Base-by-base conservation (phyloP, 768 basidiomycete genomes). In the Rhizopogon rudus region DNA sequence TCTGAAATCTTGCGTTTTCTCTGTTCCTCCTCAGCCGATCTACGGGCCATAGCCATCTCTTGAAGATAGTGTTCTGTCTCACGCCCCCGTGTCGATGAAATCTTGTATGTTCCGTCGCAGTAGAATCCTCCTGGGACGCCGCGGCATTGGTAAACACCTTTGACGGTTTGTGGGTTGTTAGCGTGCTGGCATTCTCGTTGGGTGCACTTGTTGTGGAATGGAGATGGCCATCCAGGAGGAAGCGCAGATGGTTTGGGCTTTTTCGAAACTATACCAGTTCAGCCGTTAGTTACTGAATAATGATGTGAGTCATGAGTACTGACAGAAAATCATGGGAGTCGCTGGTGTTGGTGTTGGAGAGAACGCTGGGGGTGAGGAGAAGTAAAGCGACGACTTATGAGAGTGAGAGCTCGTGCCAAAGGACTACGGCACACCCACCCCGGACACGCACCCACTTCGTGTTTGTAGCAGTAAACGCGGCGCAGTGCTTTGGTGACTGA, bases 191-290 rank as follows among this genome's bases (percentile, higher is more conserved):
- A 73, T n/a, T 63, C 67, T 41, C 40, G 65, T 41, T 70, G 64
- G 48, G 65, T 66, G 37, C 72, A 73, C 52, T 70, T 74, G 61
- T 72, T 69, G 50, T 74, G 73, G 52, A 62, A 71, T 8, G 63
- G 63, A 8, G 73, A 73, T 17, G 72, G 72, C 73, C 73, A 73
- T 40, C 62, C 63, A 2, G 67, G 54, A 1, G 71, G 71, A 5
- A 68, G 61, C 1, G 63, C 57, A 28, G 61, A 55, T 22, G 57
- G 37, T 39, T 73, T 73, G 40, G 67, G 61, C 28, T 66, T 72
- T 58, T 48, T 65, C 44, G 58, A 67, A 50, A 73, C 70, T 73
- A 39, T 16, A 49, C 17, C 33, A 25, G 20, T n/a, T 29, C 6
- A 48, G 39, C 41, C 35, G 35, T 44, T 39, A 50, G 54, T 44